Evolutionary conservation across 2,329 filamentous ascomycete genomes (phyloP).

Genomic region (Cordyceps javanica): DNA sequence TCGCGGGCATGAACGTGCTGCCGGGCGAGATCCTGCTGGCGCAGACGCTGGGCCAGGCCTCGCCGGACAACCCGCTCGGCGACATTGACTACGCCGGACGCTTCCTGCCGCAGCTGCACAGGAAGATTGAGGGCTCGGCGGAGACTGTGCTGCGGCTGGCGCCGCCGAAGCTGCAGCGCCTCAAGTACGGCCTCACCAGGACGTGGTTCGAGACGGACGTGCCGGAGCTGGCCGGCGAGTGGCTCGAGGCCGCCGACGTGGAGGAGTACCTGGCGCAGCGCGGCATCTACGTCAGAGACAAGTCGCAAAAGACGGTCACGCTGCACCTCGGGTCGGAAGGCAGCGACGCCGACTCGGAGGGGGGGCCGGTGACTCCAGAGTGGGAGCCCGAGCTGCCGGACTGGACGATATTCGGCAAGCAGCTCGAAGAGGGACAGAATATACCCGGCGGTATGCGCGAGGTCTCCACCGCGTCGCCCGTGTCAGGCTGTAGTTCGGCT

Average conservation of each 20-base stretch:
- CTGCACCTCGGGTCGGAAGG: neutral
- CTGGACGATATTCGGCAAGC: constrained; percentile 12
- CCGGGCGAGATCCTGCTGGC: constrained; percentile 7
- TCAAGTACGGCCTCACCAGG: constrained; percentile 10
- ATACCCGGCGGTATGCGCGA: constrained; percentile 3
- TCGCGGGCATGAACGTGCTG: neutral
- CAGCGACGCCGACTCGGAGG: neutral
- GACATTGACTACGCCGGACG: neutral
- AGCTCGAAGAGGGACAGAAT: constrained; percentile 3
- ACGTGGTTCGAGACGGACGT: constrained; percentile 11
- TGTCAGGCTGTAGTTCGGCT: neutral
- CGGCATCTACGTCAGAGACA: constrained; percentile 6
- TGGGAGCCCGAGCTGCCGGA: constrained; percentile 11
- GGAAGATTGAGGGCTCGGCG: constrained; percentile 5
- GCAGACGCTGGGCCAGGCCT: neutral
- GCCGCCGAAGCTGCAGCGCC: constrained; percentile 8
- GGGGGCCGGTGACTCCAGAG: neutral
- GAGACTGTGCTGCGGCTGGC: constrained; percentile 4
- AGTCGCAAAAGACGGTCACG: neutral
- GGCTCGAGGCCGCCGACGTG: constrained; percentile 11
- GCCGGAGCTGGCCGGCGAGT: constrained; percentile 6
- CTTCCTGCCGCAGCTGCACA: constrained; percentile 8
- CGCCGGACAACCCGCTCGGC: neutral
- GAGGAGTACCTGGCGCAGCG: constrained; percentile 11
- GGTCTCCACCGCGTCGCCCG: neutral